Evolutionary conservation across 768 basidiomycete genomes (phyloP), one percentile per base, ranked within the genome.

Genomic region (Mycena rosella): DNA sequence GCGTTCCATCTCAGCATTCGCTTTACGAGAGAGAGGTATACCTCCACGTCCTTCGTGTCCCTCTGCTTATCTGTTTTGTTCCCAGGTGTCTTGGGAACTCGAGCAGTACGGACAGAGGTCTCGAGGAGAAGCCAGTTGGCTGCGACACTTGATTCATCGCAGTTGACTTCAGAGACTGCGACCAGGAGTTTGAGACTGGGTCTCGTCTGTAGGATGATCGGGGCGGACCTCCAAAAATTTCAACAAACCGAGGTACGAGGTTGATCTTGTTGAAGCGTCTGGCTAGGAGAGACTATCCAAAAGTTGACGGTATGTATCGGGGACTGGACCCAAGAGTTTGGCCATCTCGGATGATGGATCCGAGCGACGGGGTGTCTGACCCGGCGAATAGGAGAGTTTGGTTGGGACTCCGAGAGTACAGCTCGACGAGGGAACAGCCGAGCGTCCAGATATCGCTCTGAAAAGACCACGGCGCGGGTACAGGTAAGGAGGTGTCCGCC

Each of bases 401-500:
- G 20, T 24, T 29, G 24, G 24, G 20, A 15, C 20, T 9, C 32
- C 55, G 55, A 29, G 55, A 57, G 20, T 57, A 44, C 20, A 57
- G 15, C 42, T 57, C 55, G 11, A 57, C 38, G 7, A 57, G 27
- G 8, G 55, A 42, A 9, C 55, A 40, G 42, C 55, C 55, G 15
- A 57, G 42, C 14, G 55, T 44, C 55, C 55, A 44, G 8, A 57
- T 57, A 30, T 57, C 40, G 40, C 55, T 57, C 38, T 57, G 27
- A 40, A 57, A 57, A 17, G 55, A 42, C 55, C 55, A 44, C 6
- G 18, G 11, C 11, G 32, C 32, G 6, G 32, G 11, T 11, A 34
- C 32, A 11, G 32, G 32, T 11, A 34, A 11, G 5, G 32, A 34
- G 32, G 32, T 34, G 32, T 34, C 32, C 11, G 32, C n/a, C n/a